These are phyloP conservation scores for Cytospora leucostoma DNA, from an alignment of 2,329 filamentous ascomycete genomes.

Conservation along the genomic window DNA sequence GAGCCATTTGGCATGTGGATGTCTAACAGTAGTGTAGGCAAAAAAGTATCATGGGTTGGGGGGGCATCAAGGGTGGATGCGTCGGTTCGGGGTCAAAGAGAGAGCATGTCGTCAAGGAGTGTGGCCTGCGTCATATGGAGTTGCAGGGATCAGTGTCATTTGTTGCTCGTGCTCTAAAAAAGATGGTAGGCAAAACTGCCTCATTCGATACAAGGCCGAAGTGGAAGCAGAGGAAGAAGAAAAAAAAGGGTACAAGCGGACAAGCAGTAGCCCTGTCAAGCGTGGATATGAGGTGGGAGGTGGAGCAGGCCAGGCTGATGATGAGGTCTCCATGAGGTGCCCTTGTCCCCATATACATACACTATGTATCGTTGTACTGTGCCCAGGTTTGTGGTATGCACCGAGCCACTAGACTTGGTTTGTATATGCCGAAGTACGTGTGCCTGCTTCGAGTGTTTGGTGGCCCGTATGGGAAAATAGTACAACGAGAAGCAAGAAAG, in stretches of 20 bases:
- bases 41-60: conserved; percentile 24
- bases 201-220: conserved; percentile 20
- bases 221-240: conserved; percentile 3
- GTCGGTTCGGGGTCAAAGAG: conserved; percentile 35
- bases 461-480: background rate
- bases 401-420: conserved; percentile 11
- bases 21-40: conserved; percentile 26
- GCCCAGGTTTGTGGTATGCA: conserved; percentile 1
- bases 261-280: conserved; percentile 24
- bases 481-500: background rate
- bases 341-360: no score
- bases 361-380: conserved; percentile 21
- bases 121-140: conserved; percentile 39
- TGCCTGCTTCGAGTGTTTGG: conserved; percentile 7
- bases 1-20: conserved; percentile 38
- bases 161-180: conserved; percentile 22
- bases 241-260: conserved; percentile 12
- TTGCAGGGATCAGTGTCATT: conserved; percentile 25
- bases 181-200: conserved; percentile 20
- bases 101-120: conserved; percentile 34
- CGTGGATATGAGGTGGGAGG: conserved; percentile 16
- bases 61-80: conserved; percentile 31
- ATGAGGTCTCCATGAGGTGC: background rate
- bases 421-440: background rate
- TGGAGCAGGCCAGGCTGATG: conserved; percentile 19